phyloP scores from a whole-genome alignment of 495 filamentous ascomycete genomes.

The Penicillium cosmopolitanum region DNA sequence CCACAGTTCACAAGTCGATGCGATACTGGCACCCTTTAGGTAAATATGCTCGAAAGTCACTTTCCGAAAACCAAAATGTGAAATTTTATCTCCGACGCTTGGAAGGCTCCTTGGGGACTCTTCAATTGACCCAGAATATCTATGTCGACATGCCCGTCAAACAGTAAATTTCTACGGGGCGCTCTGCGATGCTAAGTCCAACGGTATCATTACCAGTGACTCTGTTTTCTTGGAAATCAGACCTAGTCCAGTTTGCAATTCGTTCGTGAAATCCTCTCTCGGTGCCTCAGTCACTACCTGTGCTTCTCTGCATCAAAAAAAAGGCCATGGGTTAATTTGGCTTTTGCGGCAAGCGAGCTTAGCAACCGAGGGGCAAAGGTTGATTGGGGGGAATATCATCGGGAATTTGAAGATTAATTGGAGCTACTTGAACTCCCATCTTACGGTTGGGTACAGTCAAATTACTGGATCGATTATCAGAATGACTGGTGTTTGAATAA shows the following conservation, averaged over 20 bases:
- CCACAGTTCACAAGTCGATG: constrained; percentile 75
- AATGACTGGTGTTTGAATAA: background rate
- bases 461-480: background rate
- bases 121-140: background rate
- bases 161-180: background rate
- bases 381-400: constrained; percentile 1
- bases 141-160: background rate
- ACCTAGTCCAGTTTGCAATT: background rate
- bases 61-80: background rate
- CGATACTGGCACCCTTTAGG: constrained; percentile 53
- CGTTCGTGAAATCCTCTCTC: background rate
- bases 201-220: background rate
- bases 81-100: background rate
- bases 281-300: background rate
- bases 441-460: background rate
- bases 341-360: background rate
- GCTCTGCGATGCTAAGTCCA: background rate
- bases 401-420: background rate
- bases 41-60: background rate
- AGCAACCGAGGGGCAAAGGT: background rate
- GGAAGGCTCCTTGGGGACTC: background rate
- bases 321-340: background rate
- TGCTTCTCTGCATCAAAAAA: background rate
- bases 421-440: background rate
- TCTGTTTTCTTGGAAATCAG: background rate